phyloP scores from a whole-genome alignment of 1,284 basidiomycete species.

The Cryptococcus wingfieldii region DNA sequence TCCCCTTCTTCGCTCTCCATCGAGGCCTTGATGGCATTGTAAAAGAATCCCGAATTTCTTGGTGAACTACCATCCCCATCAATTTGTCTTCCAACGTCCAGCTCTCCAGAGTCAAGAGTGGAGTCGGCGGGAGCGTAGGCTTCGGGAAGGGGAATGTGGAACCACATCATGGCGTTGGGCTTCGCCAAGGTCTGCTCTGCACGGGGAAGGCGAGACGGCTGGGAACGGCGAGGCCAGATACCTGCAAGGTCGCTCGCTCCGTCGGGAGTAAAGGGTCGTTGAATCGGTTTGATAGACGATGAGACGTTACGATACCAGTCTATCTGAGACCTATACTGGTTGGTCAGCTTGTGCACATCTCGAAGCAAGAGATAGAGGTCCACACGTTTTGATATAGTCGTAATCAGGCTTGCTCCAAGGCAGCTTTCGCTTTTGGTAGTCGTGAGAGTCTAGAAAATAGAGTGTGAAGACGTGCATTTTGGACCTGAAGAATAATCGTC shows the following conservation, averaged over 20 bases:
- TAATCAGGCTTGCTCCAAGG: slow-evolving; percentile 54
- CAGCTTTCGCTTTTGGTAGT: slow-evolving; percentile 59
- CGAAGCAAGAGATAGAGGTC: background rate
- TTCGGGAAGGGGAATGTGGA: slow-evolving; percentile 86
- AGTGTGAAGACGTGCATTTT: slow-evolving; percentile 79
- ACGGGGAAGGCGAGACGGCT: slow-evolving; percentile 1
- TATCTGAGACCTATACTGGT: slow-evolving; percentile 58
- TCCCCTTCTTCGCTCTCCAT: slow-evolving; percentile 53
- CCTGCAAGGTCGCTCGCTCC: slow-evolving; percentile 62
- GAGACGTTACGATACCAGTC: slow-evolving; percentile 83
- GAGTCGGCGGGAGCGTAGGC: slow-evolving; percentile 19
- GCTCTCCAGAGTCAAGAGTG: slow-evolving; percentile 26
- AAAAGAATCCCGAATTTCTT: slow-evolving; percentile 72
- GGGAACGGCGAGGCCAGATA: slow-evolving; percentile 52
- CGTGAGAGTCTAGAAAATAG: slow-evolving; percentile 89
- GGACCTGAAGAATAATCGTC: slow-evolving; percentile 54
- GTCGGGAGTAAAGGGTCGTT: slow-evolving; percentile 75
- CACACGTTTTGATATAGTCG: slow-evolving; percentile 64
- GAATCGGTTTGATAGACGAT: slow-evolving; percentile 62
- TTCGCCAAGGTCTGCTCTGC: slow-evolving; percentile 61
- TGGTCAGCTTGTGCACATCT: background rate
- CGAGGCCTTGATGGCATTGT: slow-evolving; percentile 64
- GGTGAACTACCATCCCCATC: slow-evolving; percentile 59
- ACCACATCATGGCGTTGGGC: slow-evolving; percentile 89
- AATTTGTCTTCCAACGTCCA: slow-evolving; percentile 65